These are phyloP conservation scores for Aspergillus heteromorphus DNA, from an alignment of 495 filamentous ascomycete genomes.

Conservation along the genomic window DNA sequence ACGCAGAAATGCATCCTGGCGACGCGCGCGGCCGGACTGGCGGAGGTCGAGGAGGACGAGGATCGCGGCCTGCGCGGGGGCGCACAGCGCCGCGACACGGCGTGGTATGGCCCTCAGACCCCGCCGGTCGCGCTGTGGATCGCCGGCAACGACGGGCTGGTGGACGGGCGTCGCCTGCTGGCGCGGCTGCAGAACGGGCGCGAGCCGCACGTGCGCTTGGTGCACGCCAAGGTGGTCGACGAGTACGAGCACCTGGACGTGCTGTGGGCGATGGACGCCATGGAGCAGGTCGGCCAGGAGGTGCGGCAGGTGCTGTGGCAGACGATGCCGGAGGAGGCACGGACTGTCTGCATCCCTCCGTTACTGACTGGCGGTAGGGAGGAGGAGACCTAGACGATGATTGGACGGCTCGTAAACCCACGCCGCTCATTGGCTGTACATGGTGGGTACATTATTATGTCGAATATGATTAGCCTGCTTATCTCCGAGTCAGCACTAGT, in stretches of 20 bases:
- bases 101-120: slow-evolving; percentile 77
- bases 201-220: slow-evolving; percentile 76
- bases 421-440: too few species aligned
- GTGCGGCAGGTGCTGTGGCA: slow-evolving; percentile 81
- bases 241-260: slow-evolving; percentile 96
- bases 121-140: slow-evolving; percentile 92
- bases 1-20: slow-evolving; percentile 86
- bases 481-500: too few species aligned
- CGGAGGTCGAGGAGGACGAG: slow-evolving; percentile 59
- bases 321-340: slow-evolving; percentile 51
- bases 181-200: slow-evolving; percentile 67
- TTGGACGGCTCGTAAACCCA: too few species aligned
- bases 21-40: slow-evolving; percentile 60
- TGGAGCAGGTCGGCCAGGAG: slow-evolving; percentile 79
- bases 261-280: slow-evolving; percentile 88
- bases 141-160: slow-evolving; percentile 72
- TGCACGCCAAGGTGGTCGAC: slow-evolving; percentile 77
- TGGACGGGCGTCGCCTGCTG: slow-evolving; percentile 74
- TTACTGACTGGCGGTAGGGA: too few species aligned
- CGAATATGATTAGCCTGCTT: background rate
- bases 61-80: slow-evolving; percentile 11
- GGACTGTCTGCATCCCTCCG: slow-evolving; percentile 54
- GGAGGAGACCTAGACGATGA: too few species aligned
- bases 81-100: slow-evolving; percentile 37
- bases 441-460: background rate